A percentile compares a stretch with the other conserved stretches of the same genome.
These are phyloP conservation scores for Fraxinus baroniana DNA, from an alignment of 305 asterid species.

Conservation along the genomic window DNA sequence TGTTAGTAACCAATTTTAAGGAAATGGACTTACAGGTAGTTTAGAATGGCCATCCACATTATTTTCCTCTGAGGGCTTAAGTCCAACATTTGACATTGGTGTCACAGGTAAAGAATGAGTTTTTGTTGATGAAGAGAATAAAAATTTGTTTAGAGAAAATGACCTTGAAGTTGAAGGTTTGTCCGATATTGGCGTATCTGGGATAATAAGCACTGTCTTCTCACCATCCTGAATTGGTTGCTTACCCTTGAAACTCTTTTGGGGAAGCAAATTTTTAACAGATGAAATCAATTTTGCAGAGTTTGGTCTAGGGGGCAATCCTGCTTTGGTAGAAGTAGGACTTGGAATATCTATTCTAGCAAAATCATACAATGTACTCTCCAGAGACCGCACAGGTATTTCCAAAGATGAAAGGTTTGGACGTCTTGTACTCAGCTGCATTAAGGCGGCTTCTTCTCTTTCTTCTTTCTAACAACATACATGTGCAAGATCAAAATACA, in stretches of 20 bases:
- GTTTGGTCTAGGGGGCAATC: not conserved
- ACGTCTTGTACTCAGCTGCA: not conserved
- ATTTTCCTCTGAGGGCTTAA: conserved; percentile 41
- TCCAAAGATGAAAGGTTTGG: not conserved
- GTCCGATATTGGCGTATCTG: conserved; percentile 60
- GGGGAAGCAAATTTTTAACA: conserved; percentile 50
- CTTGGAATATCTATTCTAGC: not conserved
- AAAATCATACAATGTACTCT: not conserved
- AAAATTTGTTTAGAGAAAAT: conserved; percentile 69
- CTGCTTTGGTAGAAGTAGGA: not conserved
- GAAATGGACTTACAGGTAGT: no score
- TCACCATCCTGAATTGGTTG: not conserved
- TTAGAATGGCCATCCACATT: conserved; percentile 22
- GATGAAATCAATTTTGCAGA: conserved; percentile 53
- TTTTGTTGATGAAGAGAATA: conserved; percentile 67
- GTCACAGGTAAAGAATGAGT: conserved; percentile 75
- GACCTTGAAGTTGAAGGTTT: conserved; percentile 89
- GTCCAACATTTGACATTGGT: conserved; percentile 54
- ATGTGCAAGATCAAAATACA: not conserved
- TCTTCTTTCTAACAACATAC: not conserved
- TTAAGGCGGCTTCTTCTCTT: not conserved
- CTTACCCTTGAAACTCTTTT: not conserved
- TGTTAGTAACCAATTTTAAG: no score
- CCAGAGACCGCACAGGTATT: not conserved
- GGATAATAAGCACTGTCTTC: conserved; percentile 22